These are phyloP conservation scores for Petunia hybrid DNA, from an alignment of 305 asterid genomes.

Conservation along the genomic window DNA sequence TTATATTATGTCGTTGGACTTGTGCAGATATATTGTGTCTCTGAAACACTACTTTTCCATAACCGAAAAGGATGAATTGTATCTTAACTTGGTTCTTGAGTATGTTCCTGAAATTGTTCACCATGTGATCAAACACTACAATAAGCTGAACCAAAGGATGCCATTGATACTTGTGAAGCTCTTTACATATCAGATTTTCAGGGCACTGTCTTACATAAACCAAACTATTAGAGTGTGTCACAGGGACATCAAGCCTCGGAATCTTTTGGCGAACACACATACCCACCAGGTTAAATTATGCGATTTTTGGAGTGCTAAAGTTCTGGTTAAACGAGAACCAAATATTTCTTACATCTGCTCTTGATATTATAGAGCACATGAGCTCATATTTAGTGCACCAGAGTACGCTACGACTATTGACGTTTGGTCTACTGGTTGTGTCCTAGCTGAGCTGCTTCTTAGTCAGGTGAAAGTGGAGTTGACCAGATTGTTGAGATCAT, in stretches of 20 bases:
- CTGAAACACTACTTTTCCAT: slow-evolving; percentile 97
- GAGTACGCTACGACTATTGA: slow-evolving; percentile 91
- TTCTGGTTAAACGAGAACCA: slow-evolving; percentile 96
- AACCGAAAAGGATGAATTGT: slow-evolving; percentile 90
- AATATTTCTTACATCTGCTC: slow-evolving; percentile 98
- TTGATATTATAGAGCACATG: slow-evolving; percentile 97
- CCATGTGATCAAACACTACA: slow-evolving; percentile 93
- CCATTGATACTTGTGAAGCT: slow-evolving; percentile 90
- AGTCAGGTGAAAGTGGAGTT: slow-evolving; percentile 76
- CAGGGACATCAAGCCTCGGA: slow-evolving; percentile 97
- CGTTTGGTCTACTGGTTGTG: slow-evolving; percentile 99
- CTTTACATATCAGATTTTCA: slow-evolving; percentile 94
- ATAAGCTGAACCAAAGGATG: slow-evolving; percentile 92
- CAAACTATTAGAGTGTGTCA: slow-evolving; percentile 87
- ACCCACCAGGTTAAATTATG: slow-evolving; percentile 80
- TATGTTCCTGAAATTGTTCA: slow-evolving; percentile 98
- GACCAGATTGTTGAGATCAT: slow-evolving; percentile 79
- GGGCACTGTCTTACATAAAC: slow-evolving; percentile 93
- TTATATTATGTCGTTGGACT: not conserved
- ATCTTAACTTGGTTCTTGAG: slow-evolving; percentile 95
- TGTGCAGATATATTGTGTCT: slow-evolving; percentile 71
- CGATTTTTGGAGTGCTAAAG: slow-evolving; percentile 82
- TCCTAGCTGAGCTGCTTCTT: slow-evolving; percentile 92
- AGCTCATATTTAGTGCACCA: slow-evolving; percentile 97
- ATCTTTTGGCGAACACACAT: slow-evolving; percentile 71